These are phyloP conservation scores for Bathelium albidoporum DNA, from an alignment of 495 filamentous ascomycete genomes.

Conservation along the genomic window DNA sequence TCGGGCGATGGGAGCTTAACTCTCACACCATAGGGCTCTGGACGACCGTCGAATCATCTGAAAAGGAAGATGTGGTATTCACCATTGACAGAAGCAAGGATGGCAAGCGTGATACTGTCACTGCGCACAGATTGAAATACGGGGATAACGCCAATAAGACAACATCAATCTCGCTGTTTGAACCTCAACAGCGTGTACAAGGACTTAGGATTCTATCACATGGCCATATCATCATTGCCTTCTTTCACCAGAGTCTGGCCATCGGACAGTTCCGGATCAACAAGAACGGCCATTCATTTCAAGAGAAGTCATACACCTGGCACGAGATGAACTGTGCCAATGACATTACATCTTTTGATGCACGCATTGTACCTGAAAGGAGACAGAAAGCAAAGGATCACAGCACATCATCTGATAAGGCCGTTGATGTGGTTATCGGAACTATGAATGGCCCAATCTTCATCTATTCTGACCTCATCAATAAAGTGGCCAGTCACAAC, in stretches of 20 bases:
- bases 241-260: constrained; percentile 28
- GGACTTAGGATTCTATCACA: constrained; percentile 29
- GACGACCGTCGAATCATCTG: constrained; percentile 24
- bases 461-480: constrained; percentile 62
- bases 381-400: not conserved
- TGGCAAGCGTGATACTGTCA: constrained; percentile 14
- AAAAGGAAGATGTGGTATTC: constrained; percentile 11
- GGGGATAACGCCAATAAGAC: not conserved
- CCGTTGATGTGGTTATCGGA: constrained; percentile 57
- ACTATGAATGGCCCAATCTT: constrained; percentile 63
- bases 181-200: constrained; percentile 5
- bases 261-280: constrained; percentile 17
- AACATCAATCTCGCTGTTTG: not conserved
- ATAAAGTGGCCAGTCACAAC: constrained; percentile 38
- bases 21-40: constrained; percentile 29
- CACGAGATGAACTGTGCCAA: constrained; percentile 43
- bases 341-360: constrained; percentile 48
- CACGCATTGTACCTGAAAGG: constrained; percentile 24
- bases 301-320: constrained; percentile 40
- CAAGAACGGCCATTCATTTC: constrained; percentile 12
- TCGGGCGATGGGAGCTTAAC: constrained; percentile 40
- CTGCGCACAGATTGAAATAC: constrained; percentile 15
- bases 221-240: constrained; percentile 32
- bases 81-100: constrained; percentile 13
- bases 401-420: not conserved